A percentile compares a stretch with the other conserved stretches of the same genome.
Conservation (phyloP, 768 basidiomycete species). For the Russula brevipes region DNA sequence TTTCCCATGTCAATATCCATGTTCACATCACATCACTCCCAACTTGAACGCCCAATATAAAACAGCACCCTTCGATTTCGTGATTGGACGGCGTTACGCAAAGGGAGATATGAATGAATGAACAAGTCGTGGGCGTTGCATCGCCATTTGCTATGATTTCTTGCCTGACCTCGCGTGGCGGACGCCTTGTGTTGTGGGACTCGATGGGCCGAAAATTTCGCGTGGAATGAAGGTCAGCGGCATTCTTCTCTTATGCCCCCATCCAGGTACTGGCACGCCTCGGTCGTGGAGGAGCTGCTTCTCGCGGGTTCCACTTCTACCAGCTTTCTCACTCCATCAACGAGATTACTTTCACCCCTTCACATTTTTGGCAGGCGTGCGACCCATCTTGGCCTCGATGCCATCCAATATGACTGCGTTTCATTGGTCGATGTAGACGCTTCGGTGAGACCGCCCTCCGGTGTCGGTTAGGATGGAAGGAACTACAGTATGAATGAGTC, state of each 20-base stretch:
- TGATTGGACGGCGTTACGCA: not conserved
- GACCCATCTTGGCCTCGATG: conserved; percentile 5
- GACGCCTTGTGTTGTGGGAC: not conserved
- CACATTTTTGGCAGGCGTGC: conserved; percentile 7
- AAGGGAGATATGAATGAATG: not conserved
- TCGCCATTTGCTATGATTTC: not conserved
- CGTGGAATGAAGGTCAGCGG: not conserved
- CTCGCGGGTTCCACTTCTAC: not conserved
- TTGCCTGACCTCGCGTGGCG: not conserved
- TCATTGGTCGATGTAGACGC: not conserved
- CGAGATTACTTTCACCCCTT: not conserved
- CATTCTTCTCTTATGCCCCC: not conserved
- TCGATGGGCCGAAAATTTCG: conserved; percentile 7
- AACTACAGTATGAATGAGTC: not conserved
- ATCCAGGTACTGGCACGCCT: not conserved
- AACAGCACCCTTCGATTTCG: not conserved
- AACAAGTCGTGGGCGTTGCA: not conserved
- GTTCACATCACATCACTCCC: not conserved
- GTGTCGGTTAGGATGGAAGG: conserved; percentile 10
- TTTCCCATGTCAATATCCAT: not conserved
- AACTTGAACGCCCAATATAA: too few relatives aligned
- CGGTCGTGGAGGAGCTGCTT: not conserved
- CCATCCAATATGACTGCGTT: not conserved
- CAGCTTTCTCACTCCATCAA: not conserved
- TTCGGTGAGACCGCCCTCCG: not conserved